Percentiles rank a stretch among this genome's conserved stretches.
Evolutionary conservation across 371 early-diverging fungal genomes (phyloP).

Genomic region (Rhizomucor pusillus): DNA sequence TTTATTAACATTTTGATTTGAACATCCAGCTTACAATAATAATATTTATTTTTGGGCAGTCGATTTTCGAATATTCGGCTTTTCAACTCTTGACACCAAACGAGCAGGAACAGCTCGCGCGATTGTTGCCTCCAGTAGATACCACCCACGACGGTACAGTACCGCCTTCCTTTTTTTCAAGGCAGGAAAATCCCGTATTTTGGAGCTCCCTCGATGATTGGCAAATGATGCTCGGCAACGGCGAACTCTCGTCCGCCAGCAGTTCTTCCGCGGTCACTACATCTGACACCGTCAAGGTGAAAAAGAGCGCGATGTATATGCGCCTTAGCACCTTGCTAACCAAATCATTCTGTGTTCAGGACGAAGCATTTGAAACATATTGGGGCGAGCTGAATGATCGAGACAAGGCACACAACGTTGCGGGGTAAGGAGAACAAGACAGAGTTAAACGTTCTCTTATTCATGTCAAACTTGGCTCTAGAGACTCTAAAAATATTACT

Average conservation of each 20-base stretch:
- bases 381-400: slow-evolving; percentile 41
- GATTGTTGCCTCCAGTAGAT: slow-evolving; percentile 31
- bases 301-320: not conserved
- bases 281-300: slow-evolving; percentile 5
- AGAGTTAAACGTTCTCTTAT: slow-evolving; percentile 3
- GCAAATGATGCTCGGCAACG: slow-evolving; percentile 30
- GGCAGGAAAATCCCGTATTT: slow-evolving; percentile 31
- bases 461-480: slow-evolving; percentile 8
- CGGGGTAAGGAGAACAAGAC: slow-evolving; percentile 31
- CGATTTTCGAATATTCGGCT: slow-evolving; percentile 31
- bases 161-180: slow-evolving; percentile 31
- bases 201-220: slow-evolving; percentile 37
- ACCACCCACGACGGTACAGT: slow-evolving; percentile 5
- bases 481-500: slow-evolving; percentile 49
- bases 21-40: not conserved
- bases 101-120: slow-evolving; percentile 28
- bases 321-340: not conserved
- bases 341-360: slow-evolving; percentile 10
- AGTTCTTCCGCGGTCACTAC: slow-evolving; percentile 7
- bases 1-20: slow-evolving; percentile 3
- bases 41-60: slow-evolving; percentile 15
- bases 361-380: slow-evolving; percentile 37
- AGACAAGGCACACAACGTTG: slow-evolving; percentile 47
- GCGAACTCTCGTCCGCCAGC: slow-evolving; percentile 17
- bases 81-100: slow-evolving; percentile 40